Percentiles rank a stretch among this genome's conserved stretches.
phyloP scores from a whole-genome alignment of 176 grass and related monocot genomes.

The Eragrostis nindensis region DNA sequence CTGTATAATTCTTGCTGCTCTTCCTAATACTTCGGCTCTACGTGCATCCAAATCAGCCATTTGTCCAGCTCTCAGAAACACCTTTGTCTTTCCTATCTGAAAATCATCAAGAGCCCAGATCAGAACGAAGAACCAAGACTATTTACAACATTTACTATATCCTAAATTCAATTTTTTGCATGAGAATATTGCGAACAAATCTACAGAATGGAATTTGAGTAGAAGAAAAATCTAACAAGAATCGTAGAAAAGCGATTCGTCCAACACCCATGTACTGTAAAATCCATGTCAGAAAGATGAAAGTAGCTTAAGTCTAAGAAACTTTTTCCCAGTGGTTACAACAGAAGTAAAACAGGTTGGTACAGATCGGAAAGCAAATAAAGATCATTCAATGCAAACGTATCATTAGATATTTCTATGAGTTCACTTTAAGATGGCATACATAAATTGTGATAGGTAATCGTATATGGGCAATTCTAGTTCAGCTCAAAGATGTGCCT shows the following conservation, averaged over 20 bases:
- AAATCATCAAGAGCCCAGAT: constrained; percentile 26
- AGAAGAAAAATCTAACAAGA: neutral
- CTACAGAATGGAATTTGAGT: neutral
- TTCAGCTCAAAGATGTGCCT: constrained; percentile 20
- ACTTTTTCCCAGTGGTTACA: neutral
- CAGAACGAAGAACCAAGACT: constrained; percentile 28
- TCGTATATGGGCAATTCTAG: neutral
- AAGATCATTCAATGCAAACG: constrained; percentile 27
- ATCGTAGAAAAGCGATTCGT: neutral
- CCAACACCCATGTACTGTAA: constrained; percentile 17
- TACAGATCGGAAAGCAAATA: constrained; percentile 22
- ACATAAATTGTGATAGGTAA: constrained; percentile 8
- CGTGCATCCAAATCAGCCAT: constrained; percentile 99
- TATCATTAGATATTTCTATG: constrained; percentile 2
- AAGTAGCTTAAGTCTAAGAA: constrained; percentile 7
- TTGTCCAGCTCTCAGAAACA: constrained; percentile 97
- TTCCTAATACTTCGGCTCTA: constrained; percentile 94
- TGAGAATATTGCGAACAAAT: neutral
- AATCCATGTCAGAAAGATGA: constrained; percentile 9
- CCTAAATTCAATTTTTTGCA: neutral
- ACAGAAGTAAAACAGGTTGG: neutral
- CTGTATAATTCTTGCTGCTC: constrained; percentile 95
- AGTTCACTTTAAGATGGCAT: constrained; percentile 19
- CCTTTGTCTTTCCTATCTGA: constrained; percentile 95
- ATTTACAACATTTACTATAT: constrained; percentile 30